phyloP scores from a whole-genome alignment of 495 filamentous ascomycete species.

The Penicillium paradoxum region DNA sequence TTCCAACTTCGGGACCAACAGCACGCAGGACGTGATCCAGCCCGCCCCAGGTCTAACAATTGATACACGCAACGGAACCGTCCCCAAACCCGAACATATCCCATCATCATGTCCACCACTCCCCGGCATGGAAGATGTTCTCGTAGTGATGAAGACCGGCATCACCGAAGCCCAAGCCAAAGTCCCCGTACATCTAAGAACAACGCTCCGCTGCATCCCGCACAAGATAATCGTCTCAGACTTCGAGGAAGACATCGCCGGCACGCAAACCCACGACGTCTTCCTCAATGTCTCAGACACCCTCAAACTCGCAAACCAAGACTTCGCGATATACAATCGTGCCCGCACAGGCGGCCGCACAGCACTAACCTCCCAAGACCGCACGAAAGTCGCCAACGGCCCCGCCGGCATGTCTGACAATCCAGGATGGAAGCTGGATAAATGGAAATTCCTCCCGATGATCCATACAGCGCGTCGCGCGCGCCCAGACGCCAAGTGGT shows the following conservation, averaged over 20 bases:
- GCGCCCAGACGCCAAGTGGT: conserved; percentile 55
- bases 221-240: conserved; percentile 48
- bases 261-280: conserved; percentile 39
- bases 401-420: conserved; percentile 34
- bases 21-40: conserved; percentile 7
- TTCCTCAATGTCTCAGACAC: conserved; percentile 33
- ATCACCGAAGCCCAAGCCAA: conserved; percentile 44
- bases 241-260: conserved; percentile 41
- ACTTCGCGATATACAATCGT: conserved; percentile 43
- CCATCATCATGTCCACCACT: conserved; percentile 22
- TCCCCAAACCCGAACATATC: not conserved
- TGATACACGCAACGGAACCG: conserved; percentile 1
- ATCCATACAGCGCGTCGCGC: conserved; percentile 50
- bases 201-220: conserved; percentile 43
- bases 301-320: conserved; percentile 28
- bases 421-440: conserved; percentile 61
- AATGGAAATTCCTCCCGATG: conserved; percentile 68
- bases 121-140: conserved; percentile 33
- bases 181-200: conserved; percentile 40
- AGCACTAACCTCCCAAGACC: conserved; percentile 27
- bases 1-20: conserved; percentile 3
- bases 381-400: conserved; percentile 28
- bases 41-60: not conserved
- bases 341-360: conserved; percentile 31
- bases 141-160: conserved; percentile 46